phyloP scores from a whole-genome alignment of 345 rosid species.

The Clarkia xantiana region DNA sequence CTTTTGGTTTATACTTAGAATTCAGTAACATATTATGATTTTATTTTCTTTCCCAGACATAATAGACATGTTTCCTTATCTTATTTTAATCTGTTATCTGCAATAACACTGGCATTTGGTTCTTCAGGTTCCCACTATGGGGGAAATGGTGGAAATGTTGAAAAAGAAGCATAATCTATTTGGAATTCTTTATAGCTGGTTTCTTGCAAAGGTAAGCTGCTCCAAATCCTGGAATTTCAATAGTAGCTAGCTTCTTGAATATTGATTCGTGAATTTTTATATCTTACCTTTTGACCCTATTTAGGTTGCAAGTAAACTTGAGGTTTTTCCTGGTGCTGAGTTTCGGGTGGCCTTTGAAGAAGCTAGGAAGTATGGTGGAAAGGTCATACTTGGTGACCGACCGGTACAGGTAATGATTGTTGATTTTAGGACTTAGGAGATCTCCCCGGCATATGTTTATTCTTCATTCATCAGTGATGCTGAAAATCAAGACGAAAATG shows the following conservation, averaged over 20 bases:
- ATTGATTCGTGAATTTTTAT: neutral
- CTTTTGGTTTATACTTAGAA: too few species aligned
- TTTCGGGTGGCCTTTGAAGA: constrained; percentile 90
- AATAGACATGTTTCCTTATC: too few species aligned
- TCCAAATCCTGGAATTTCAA: constrained; percentile 2
- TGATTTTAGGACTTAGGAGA: neutral
- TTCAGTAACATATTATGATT: too few species aligned
- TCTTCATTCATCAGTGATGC: neutral
- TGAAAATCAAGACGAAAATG: neutral
- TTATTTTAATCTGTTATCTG: too few species aligned
- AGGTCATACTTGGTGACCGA: constrained; percentile 89
- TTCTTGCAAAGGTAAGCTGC: constrained; percentile 76
- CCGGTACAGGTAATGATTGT: constrained; percentile 47
- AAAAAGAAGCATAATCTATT: constrained; percentile 78
- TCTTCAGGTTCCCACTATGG: constrained; percentile 67
- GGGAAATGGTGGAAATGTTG: constrained; percentile 89
- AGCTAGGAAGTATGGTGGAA: constrained; percentile 68
- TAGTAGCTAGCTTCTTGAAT: neutral
- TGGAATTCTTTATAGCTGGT: constrained; percentile 87
- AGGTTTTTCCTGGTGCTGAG: constrained; percentile 84
- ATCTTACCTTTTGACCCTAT: neutral
- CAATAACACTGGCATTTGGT: neutral
- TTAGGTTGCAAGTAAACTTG: constrained; percentile 71
- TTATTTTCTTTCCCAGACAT: too few species aligned
- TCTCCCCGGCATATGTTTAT: neutral